phyloP scores from a whole-genome alignment of 768 basidiomycete genomes.

The Xerocomellus chrysenteron region DNA sequence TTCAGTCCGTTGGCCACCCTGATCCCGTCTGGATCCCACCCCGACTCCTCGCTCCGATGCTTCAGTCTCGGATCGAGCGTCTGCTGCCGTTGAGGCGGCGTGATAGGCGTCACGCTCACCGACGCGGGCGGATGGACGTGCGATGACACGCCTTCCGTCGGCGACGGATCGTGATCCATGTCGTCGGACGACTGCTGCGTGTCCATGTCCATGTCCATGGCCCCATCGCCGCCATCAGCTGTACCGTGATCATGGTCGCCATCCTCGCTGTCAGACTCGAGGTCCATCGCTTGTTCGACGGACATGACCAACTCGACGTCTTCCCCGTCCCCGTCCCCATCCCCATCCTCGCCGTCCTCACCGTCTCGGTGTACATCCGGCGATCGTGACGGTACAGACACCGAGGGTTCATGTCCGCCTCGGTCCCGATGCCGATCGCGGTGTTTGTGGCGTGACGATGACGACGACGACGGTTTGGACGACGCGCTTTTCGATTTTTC shows the following conservation, averaged over 20 bases:
- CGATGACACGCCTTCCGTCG: constrained; percentile 34
- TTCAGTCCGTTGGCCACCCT: constrained; percentile 14
- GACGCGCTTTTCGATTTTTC: constrained; percentile 40
- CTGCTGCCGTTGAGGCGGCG: constrained; percentile 25
- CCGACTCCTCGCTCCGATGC: constrained; percentile 30
- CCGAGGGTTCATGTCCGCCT: constrained; percentile 10
- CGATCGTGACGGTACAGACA: constrained; percentile 5
- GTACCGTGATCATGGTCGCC: constrained; percentile 12
- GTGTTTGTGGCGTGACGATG: constrained; percentile 18
- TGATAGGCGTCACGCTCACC: constrained; percentile 32
- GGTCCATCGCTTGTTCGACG: constrained; percentile 46
- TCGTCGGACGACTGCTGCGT: constrained; percentile 31
- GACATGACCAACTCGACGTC: constrained; percentile 37
- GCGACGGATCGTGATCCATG: constrained; percentile 29
- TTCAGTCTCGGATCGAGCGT: constrained; percentile 31
- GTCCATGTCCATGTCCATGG: constrained; percentile 10
- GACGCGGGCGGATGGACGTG: constrained; percentile 24
- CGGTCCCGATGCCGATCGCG: constrained; percentile 4
- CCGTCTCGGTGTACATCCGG: constrained; percentile 13
- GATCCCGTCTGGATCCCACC: constrained; percentile 25
- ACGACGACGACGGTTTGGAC: constrained; percentile 16
- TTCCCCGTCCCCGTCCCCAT: constrained; percentile 6
- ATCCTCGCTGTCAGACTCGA: constrained; percentile 39
- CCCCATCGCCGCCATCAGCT: constrained; percentile 8
- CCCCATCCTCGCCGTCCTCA: background rate